Percentiles rank a stretch among this genome's conserved stretches.
Conservation (phyloP, 2,329 filamentous ascomycete genomes). For the Diatrype stigma region DNA sequence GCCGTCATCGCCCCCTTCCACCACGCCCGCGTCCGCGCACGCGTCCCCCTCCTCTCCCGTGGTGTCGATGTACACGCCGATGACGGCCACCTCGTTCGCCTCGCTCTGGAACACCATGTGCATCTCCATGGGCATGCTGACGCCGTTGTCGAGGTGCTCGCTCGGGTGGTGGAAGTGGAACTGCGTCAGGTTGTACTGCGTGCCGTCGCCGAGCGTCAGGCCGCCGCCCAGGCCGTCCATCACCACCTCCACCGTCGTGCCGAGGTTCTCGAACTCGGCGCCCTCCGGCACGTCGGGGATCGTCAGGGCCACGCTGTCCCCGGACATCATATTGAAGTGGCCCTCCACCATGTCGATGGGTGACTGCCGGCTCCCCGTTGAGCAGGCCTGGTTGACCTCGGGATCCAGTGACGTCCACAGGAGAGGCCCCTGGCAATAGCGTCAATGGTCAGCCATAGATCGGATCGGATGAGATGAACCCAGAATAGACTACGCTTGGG, state of each 20-base stretch:
- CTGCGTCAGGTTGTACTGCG: conserved; percentile 36
- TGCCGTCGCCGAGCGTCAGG: conserved; percentile 29
- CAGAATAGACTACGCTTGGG: no score
- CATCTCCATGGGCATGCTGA: conserved; percentile 48
- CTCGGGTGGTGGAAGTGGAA: conserved; percentile 49
- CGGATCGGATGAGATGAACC: not conserved
- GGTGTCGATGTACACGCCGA: conserved; percentile 41
- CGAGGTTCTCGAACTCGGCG: conserved; percentile 52
- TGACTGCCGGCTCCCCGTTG: conserved; percentile 49
- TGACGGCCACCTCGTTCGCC: conserved; percentile 36
- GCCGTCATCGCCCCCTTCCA: conserved; percentile 5
- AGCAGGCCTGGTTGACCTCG: conserved; percentile 45
- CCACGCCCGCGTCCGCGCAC: no score
- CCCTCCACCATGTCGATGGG: conserved; percentile 50
- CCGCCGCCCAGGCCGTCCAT: conserved; percentile 40
- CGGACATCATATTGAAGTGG: conserved; percentile 29
- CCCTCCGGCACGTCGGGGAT: conserved; percentile 39
- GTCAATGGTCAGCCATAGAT: not conserved
- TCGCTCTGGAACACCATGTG: conserved; percentile 56
- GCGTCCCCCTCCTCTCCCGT: conserved; percentile 21
- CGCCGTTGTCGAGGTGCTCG: conserved; percentile 42
- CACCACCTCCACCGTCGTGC: conserved; percentile 53
- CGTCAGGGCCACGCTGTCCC: conserved; percentile 28
- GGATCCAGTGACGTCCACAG: conserved; percentile 31
- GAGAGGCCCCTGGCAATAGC: conserved; percentile 26